phyloP scores from a whole-genome alignment of 805 yeast genomes.

The Ogataea nonfermentans region DNA sequence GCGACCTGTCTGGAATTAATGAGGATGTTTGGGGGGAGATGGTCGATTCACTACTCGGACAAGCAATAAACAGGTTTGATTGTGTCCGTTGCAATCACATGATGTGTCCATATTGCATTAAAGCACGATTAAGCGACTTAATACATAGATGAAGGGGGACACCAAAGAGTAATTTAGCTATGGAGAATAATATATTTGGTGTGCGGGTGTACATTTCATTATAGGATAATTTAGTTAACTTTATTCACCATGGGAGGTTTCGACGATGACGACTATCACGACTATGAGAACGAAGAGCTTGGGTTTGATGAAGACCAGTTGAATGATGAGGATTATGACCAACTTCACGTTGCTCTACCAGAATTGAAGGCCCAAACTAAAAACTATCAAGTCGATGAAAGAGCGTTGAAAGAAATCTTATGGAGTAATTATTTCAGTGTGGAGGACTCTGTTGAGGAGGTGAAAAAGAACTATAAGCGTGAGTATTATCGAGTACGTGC shows the following conservation, averaged over 20 bases:
- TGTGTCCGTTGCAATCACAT: slow-evolving; percentile 32
- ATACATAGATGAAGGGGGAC: slow-evolving; percentile 8
- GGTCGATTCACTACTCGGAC: slow-evolving; percentile 14
- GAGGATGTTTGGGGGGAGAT: slow-evolving; percentile 13
- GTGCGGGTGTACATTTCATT: neutral
- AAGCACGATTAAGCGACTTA: slow-evolving; percentile 29
- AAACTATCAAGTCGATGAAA: slow-evolving; percentile 45
- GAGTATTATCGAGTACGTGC: slow-evolving; percentile 21
- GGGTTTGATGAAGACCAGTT: slow-evolving; percentile 40
- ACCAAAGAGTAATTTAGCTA: neutral
- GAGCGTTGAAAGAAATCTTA: slow-evolving; percentile 54
- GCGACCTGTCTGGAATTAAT: slow-evolving; percentile 1
- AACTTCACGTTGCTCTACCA: slow-evolving; percentile 45
- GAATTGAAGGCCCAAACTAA: slow-evolving; percentile 36
- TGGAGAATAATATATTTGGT: neutral
- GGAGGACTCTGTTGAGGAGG: slow-evolving; percentile 48
- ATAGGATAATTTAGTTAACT: neutral
- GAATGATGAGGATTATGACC: slow-evolving; percentile 42
- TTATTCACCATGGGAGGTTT: slow-evolving; percentile 15
- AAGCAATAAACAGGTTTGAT: slow-evolving; percentile 26
- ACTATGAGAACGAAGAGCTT: slow-evolving; percentile 23
- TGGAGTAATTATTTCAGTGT: slow-evolving; percentile 59
- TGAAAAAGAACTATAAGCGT: slow-evolving; percentile 35
- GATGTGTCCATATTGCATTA: slow-evolving; percentile 36
- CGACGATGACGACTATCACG: slow-evolving; percentile 24